phyloP scores from a whole-genome alignment of 129 eudicot species.

The carrot (Daucus carota) region DH1_v3.0 NC_030389.2:41155501-41156000 shows the following conservation, averaged over 20 bases:
- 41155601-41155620: slow-evolving; percentile 99
- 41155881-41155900: slow-evolving; percentile 95
- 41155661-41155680: slow-evolving; percentile 73
- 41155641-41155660: slow-evolving; percentile 84
- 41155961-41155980: slow-evolving; percentile 93
- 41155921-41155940: slow-evolving; percentile 66
- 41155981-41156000: slow-evolving; percentile 37
- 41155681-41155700: slow-evolving; percentile 56
- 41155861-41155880: slow-evolving; percentile 97
- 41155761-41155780: background rate
- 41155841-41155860: slow-evolving; percentile 18
- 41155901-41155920: slow-evolving; percentile 82
- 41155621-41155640: slow-evolving; percentile 81
- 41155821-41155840: background rate
- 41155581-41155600: slow-evolving; percentile 71
- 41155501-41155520: slow-evolving; percentile 88
- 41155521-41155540: slow-evolving; percentile 84
- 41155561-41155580: slow-evolving; percentile 72
- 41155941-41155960: slow-evolving; percentile 87
- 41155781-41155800: background rate
- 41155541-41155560: slow-evolving; percentile 82
- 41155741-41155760: background rate
- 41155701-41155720: slow-evolving; percentile 52
- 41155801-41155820: background rate
- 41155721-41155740: background rate